Conservation (phyloP, 106 monocot genomes). For the Dendrobium chrysotoxum region DNA sequence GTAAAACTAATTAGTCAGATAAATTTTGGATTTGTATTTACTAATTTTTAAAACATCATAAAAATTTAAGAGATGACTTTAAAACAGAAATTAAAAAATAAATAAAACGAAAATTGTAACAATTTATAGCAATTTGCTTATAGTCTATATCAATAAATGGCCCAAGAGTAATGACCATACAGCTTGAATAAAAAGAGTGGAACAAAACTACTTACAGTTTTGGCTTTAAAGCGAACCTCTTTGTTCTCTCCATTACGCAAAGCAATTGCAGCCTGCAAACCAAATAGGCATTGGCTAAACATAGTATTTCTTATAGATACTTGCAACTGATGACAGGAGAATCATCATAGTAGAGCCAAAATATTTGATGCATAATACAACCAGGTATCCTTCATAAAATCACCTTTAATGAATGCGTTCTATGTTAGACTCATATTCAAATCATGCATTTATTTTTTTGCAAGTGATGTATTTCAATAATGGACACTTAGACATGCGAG, state of each 20-base stretch:
- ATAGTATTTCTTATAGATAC: background rate
- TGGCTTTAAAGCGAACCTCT: conserved; percentile 80
- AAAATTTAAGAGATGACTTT: background rate
- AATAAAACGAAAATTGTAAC: background rate
- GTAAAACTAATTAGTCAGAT: background rate
- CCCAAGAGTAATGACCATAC: background rate
- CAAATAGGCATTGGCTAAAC: background rate
- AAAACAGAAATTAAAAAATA: background rate
- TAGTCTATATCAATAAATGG: background rate
- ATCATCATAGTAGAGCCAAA: background rate
- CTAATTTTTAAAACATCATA: background rate
- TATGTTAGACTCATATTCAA: background rate
- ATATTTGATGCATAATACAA: background rate
- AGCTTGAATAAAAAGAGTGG: background rate
- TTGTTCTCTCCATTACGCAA: conserved; percentile 69
- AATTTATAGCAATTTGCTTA: background rate
- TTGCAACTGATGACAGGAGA: background rate
- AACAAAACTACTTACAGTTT: conserved; percentile 64
- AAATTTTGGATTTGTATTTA: background rate
- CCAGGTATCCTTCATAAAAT: background rate
- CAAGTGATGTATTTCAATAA: background rate
- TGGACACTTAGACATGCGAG: background rate
- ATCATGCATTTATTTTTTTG: background rate
- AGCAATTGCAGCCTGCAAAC: conserved; percentile 47
- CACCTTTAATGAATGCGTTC: background rate